phyloP scores from a whole-genome alignment of 805 yeast genomes.

The Priceomyces fermenticarens region DNA sequence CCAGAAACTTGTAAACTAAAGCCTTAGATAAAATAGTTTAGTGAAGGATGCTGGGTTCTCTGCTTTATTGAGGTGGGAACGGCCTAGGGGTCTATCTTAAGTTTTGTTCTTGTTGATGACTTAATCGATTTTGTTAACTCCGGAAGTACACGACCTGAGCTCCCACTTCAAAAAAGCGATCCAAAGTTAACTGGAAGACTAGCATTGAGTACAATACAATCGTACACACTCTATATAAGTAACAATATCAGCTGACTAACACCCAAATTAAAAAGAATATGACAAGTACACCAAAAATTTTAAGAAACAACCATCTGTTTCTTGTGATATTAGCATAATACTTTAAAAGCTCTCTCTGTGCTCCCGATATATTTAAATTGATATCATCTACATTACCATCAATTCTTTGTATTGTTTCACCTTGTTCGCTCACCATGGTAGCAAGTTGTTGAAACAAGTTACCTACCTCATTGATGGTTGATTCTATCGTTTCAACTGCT shows the following conservation, averaged over 20 bases:
- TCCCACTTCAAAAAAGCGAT: no score
- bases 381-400: slow-evolving; percentile 95
- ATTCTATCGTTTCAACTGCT: slow-evolving; percentile 94
- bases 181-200: no score
- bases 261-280: slow-evolving; percentile 78
- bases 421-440: slow-evolving; percentile 96
- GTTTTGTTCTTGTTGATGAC: no score
- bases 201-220: no score
- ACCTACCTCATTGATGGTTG: slow-evolving; percentile 97
- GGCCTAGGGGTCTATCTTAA: no score
- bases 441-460: slow-evolving; percentile 91
- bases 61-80: no score
- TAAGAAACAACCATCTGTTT: slow-evolving; percentile 88
- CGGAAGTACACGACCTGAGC: no score
- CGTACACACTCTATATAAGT: no score
- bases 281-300: slow-evolving; percentile 83
- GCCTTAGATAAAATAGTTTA: no score
- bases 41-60: no score
- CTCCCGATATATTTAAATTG: slow-evolving; percentile 83
- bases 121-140: no score
- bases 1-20: no score
- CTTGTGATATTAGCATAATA: slow-evolving; percentile 84
- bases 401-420: slow-evolving; percentile 92
- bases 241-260: slow-evolving; percentile 50
- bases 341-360: slow-evolving; percentile 88